These are phyloP conservation scores for Strigomonas culicis DNA, from an alignment of 208 protist species.

Conservation along the genomic window DNA sequence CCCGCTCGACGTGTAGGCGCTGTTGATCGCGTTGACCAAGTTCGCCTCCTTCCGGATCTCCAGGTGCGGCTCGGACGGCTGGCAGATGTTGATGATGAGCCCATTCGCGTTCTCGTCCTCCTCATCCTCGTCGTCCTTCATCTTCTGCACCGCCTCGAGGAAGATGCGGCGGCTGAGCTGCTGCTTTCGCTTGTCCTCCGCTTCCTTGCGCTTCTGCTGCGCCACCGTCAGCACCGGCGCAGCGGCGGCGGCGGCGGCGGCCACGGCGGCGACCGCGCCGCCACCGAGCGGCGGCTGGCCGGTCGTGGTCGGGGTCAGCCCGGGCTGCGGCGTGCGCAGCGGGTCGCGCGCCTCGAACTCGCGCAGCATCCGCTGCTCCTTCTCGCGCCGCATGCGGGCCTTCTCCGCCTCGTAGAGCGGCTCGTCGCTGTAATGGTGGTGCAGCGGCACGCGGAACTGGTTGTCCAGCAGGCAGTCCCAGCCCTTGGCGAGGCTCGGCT, in stretches of 20 bases:
- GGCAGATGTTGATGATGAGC: conserved; percentile 22
- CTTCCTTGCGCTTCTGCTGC: conserved; percentile 12
- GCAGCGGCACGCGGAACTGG: conserved; percentile 18
- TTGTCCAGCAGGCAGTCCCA: conserved; percentile 17
- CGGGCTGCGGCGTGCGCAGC: too few relatives aligned
- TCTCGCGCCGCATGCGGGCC: too few relatives aligned
- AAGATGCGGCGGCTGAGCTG: background rate
- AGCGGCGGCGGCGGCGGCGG: background rate
- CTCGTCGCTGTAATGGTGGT: conserved; percentile 12
- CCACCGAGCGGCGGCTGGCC: too few relatives aligned
- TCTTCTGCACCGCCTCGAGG: conserved; percentile 10
- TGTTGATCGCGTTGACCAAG: conserved; percentile 64
- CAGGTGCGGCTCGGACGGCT: conserved; percentile 30
- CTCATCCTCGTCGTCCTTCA: conserved; percentile 12
- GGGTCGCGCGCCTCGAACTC: too few relatives aligned
- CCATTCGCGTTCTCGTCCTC: conserved; percentile 5
- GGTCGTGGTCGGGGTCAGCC: too few relatives aligned
- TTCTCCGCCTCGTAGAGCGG: too few relatives aligned
- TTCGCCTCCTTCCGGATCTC: conserved; percentile 38
- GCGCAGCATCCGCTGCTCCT: too few relatives aligned
- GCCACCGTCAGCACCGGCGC: conserved; percentile 1
- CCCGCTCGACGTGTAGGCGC: conserved; percentile 69
- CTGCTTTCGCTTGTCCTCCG: background rate
- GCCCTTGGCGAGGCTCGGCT: background rate
- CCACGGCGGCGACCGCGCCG: background rate